Base-by-base conservation (phyloP, 164 flowering plant species). In the Cinnamomum chago region DNA sequence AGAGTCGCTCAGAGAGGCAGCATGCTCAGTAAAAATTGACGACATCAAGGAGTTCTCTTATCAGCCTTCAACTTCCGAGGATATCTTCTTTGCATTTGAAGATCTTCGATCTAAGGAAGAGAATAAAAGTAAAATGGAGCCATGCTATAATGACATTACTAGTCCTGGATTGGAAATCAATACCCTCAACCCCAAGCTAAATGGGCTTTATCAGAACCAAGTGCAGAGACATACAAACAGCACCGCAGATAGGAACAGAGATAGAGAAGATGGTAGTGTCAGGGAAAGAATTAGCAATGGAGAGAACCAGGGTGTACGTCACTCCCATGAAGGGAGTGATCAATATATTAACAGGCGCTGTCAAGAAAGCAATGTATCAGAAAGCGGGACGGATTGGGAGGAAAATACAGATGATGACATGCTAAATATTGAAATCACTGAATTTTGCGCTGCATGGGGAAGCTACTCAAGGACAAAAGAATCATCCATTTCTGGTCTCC, bases 221-320 rank as follows among this genome's bases (percentile, higher is more conserved):
- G 47, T 67, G 58, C 82, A 76, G 75, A 79, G 85, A 81, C 77
- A 75, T 77, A 62, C 82, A 11, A 82, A 81, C 67, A 82, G 78
- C 23, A 80, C 30, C 70, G 15, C 70, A 4, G 75, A 81, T 70
- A 80, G 82, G 27, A 81, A 82, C 73, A 88, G 83, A 50, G 90
- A 86, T 15, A 64, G 83, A 51, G 97, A 89, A 71, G 97, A 93
- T 72, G 93, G 84, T 28, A 93, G 99, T 77, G 98, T 91, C 33
- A 93, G 98, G 98, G 98, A 93, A 84, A 93, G 95, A n/a, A 97
- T 89, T 72, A 93, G 96, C 73, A 96, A 90, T 62, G 82, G 76
- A 18, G 98, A 90, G 72, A 97, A 90, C 75, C 96, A 86, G 72
- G 93, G 91, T 30, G 90, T 93, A 12, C 87, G 88, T 81, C 88